Evolutionary conservation across 306 rosid species (phyloP), one percentile per base, ranked within the genome.

Genomic region (Amphicarpaea edgeworthii): DNA sequence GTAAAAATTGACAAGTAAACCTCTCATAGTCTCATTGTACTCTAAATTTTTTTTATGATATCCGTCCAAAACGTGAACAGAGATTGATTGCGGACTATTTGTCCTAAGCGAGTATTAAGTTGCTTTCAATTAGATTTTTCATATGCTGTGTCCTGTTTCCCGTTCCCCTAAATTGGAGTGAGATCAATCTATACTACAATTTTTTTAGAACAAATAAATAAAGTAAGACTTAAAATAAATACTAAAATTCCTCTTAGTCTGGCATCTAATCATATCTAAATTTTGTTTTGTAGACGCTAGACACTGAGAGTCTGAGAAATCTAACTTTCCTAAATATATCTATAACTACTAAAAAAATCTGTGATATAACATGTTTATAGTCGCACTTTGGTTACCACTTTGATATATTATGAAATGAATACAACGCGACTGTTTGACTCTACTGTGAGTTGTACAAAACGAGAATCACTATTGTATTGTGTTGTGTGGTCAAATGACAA

Each of bases 81-180:
- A 54, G 64, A 76, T 55, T 34, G 75, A 16, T 72, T 8, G 46
- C 46, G 45, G 40, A 16, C 32, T 42, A 34, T 20, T 60, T 16
- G 78, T 74, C 58, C 57, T 32, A 40, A 43, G 37, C 42, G 19
- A 72, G 24, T 30, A 41, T 58, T 32, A 59, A 19, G 66, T 49
- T 30, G 77, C 82, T 80, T 76, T 70, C 70, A 20, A 20, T n/a
- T 49, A 68, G 40, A 83, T 70, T 49, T 34, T 43, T 50, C 73
- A 68, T 69, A 28, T 81, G 68, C 17, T 19, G 19, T 81, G 58
- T 40, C 45, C 45, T 10, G 12, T 10, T 64, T 50, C 77, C 80
- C 77, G 45, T 40, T 21, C 47, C 28, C 57, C 66, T 60, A 12
- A 37, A 61, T 37, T 47, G 32, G 30, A 59, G 77, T 11, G 64